Conservation (phyloP, 768 basidiomycete genomes). For the Serendipita indica region DNA sequence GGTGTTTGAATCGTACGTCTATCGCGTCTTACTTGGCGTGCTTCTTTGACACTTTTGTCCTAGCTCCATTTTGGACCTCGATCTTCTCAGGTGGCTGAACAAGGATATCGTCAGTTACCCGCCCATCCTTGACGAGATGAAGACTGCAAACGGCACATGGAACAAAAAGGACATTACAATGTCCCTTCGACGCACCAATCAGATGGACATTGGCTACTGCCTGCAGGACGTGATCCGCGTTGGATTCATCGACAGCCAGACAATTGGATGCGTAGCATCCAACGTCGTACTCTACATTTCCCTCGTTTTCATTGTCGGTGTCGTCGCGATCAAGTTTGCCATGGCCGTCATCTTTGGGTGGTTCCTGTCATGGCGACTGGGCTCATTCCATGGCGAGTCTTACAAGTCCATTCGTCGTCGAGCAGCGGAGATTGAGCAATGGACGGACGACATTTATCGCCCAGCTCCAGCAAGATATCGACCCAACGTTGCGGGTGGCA, state of each 20-base stretch:
- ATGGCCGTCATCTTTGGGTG: conserved; percentile 97
- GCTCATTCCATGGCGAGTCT: conserved; percentile 84
- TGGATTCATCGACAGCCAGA: conserved; percentile 88
- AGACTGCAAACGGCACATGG: conserved; percentile 51
- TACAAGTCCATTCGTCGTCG: conserved; percentile 85
- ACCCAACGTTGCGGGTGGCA: conserved; percentile 54
- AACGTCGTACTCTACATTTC: conserved; percentile 89
- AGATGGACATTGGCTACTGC: conserved; percentile 58
- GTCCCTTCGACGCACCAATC: conserved; percentile 56
- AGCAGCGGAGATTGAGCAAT: conserved; percentile 82
- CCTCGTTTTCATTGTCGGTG: conserved; percentile 92
- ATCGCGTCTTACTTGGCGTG: conserved; percentile 9
- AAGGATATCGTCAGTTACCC: conserved; percentile 71
- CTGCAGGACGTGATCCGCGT: conserved; percentile 74
- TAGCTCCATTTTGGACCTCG: conserved; percentile 80
- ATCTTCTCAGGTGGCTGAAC: conserved; percentile 74
- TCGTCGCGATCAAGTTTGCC: conserved; percentile 83
- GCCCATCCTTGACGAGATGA: conserved; percentile 63
- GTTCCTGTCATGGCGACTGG: conserved; percentile 95
- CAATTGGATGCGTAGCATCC: conserved; percentile 93
- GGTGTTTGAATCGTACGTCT: conserved; percentile 81
- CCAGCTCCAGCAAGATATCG: conserved; percentile 83
- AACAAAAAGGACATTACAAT: conserved; percentile 81
- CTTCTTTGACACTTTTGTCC: conserved; percentile 11
- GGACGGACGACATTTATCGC: conserved; percentile 91